These are phyloP conservation scores for Zhuliangozyma blackwelliae DNA, from an alignment of 1,139 yeast genomes.

Conservation along the genomic window DNA sequence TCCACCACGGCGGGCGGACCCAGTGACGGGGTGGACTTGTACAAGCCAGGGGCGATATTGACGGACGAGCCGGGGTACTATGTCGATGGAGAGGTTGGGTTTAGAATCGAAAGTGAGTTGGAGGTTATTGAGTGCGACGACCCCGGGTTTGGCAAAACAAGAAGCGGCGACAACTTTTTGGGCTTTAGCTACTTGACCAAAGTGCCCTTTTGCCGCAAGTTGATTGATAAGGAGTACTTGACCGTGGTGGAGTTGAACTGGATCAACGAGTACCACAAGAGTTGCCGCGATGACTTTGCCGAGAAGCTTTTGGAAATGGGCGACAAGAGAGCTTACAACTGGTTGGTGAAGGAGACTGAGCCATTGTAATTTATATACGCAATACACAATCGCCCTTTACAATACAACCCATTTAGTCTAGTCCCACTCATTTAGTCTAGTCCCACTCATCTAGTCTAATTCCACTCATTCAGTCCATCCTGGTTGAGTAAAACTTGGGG, in stretches of 20 bases:
- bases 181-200: slow-evolving; percentile 49
- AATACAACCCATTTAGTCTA: slow-evolving; percentile 4
- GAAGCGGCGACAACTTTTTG: slow-evolving; percentile 31
- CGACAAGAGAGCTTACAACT: slow-evolving; percentile 32
- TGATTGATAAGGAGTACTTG: slow-evolving; percentile 39
- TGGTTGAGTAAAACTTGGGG: slow-evolving; percentile 22
- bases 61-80: slow-evolving; percentile 59
- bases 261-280: slow-evolving; percentile 46
- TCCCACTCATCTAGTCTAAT: too few species aligned
- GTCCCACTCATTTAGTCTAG: too few species aligned
- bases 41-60: slow-evolving; percentile 45
- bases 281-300: slow-evolving; percentile 34
- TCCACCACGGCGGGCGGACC: slow-evolving; percentile 38
- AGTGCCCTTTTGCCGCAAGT: slow-evolving; percentile 49
- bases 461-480: slow-evolving; percentile 14
- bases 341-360: slow-evolving; percentile 37
- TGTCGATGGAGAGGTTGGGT: slow-evolving; percentile 47
- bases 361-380: slow-evolving; percentile 17
- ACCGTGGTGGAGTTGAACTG: slow-evolving; percentile 41
- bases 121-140: slow-evolving; percentile 35
- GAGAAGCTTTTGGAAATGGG: slow-evolving; percentile 34
- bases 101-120: slow-evolving; percentile 52
- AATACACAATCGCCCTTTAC: neutral
- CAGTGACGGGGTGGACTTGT: slow-evolving; percentile 20
- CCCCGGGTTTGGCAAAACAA: slow-evolving; percentile 26